Conservation (phyloP, 306 rosid genomes). For the Acmispon strigosus region DNA sequence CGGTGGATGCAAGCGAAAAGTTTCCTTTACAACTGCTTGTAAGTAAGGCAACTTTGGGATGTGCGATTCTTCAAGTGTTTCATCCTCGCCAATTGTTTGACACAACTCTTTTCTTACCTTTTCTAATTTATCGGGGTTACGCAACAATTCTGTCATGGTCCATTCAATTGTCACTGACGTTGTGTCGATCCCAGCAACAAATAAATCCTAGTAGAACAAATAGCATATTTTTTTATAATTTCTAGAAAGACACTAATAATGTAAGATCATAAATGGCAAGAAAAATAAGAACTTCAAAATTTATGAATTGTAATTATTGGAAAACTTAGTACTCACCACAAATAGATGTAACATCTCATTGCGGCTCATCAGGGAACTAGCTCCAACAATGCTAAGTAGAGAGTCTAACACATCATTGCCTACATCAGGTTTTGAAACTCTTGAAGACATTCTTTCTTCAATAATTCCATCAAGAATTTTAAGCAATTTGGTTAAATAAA, state of each 20-base stretch:
- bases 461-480: neutral
- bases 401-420: neutral
- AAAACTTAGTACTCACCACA: neutral
- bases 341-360: neutral
- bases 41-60: constrained; percentile 8
- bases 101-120: neutral
- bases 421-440: neutral
- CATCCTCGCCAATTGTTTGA: neutral
- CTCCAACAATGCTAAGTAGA: neutral
- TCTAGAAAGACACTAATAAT: too few relatives aligned
- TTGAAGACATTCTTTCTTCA: neutral
- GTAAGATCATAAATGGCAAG: too few relatives aligned
- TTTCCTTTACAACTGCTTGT: constrained; percentile 21
- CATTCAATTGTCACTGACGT: neutral
- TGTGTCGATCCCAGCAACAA: neutral
- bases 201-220: too few relatives aligned
- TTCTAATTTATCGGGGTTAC: neutral
- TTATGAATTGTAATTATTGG: too few relatives aligned
- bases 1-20: constrained; percentile 30
- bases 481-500: neutral
- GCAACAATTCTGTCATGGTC: neutral
- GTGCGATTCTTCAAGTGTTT: constrained; percentile 3
- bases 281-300: too few relatives aligned
- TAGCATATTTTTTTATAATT: too few relatives aligned
- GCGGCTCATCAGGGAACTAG: neutral